Conservation (phyloP, 768 basidiomycete species). For the Trametopsis cervina region DNA sequence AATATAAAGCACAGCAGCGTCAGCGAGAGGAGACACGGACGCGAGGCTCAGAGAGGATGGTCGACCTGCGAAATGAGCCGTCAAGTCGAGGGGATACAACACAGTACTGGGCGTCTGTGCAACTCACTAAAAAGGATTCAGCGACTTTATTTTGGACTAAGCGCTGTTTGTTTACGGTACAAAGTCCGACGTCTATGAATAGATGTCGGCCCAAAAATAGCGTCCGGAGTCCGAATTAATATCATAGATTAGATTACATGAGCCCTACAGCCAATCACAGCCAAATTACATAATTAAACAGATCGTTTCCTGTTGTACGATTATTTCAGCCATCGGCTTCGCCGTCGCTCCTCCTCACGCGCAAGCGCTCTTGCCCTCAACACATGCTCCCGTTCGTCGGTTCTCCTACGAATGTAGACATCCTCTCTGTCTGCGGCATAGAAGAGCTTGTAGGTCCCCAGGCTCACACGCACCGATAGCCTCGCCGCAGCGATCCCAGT, state of each 20-base stretch:
- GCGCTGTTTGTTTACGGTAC: too few relatives aligned
- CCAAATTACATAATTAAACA: slow-evolving; percentile 10
- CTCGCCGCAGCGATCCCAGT: slow-evolving; percentile 27
- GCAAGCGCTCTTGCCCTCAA: slow-evolving; percentile 33
- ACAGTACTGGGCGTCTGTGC: too few relatives aligned
- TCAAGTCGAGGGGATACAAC: too few relatives aligned
- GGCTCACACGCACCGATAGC: slow-evolving; percentile 49
- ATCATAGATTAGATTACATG: slow-evolving; percentile 3
- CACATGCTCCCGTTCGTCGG: slow-evolving; percentile 25
- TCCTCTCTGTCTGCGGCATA: slow-evolving; percentile 68
- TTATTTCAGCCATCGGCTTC: slow-evolving; percentile 29
- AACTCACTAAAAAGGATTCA: too few relatives aligned
- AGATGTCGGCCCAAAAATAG: slow-evolving; percentile 8
- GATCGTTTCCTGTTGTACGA: too few relatives aligned
- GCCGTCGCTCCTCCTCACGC: slow-evolving; percentile 52
- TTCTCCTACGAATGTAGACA: slow-evolving; percentile 34
- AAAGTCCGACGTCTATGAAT: slow-evolving; percentile 4
- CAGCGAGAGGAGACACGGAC: slow-evolving; percentile 19
- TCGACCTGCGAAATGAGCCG: slow-evolving; percentile 14
- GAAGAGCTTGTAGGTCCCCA: slow-evolving; percentile 59
- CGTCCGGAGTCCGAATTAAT: slow-evolving; percentile 6
- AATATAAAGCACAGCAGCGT: slow-evolving; percentile 11
- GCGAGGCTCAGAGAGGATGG: slow-evolving; percentile 7
- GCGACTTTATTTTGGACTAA: too few relatives aligned
- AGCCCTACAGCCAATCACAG: slow-evolving; percentile 1